A percentile compares a stretch with the other conserved stretches of the same genome.
These are phyloP conservation scores for Edaphochlamys debaryana DNA, from an alignment of 139 green algal species.

Conservation along the genomic window DNA sequence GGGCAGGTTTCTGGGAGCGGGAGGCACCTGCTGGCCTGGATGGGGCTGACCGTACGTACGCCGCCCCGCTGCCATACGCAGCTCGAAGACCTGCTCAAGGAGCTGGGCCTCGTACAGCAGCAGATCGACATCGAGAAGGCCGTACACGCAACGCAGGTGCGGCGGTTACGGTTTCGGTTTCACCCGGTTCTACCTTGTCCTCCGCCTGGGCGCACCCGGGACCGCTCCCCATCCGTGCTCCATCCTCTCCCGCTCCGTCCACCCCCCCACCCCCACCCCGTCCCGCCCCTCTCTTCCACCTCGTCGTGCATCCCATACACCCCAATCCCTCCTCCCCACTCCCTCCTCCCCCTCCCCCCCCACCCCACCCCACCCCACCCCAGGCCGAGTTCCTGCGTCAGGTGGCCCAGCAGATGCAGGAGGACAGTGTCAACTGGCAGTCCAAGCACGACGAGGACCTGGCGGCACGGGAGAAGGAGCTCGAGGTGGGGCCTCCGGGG, in stretches of 20 bases:
- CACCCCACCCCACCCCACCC: not conserved
- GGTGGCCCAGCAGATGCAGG: conserved; percentile 25
- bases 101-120: conserved; percentile 58
- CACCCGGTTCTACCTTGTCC: too few species aligned
- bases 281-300: too few species aligned
- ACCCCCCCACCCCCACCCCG: too few species aligned
- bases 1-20: too few species aligned
- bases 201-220: too few species aligned
- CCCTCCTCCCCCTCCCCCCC: not conserved
- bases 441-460: conserved; percentile 45
- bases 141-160: conserved; percentile 47
- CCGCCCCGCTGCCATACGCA: too few species aligned
- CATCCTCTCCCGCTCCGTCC: too few species aligned
- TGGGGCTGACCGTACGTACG: too few species aligned
- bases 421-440: conserved; percentile 51
- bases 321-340: not conserved
- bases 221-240: too few species aligned
- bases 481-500: conserved; percentile 32
- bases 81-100: conserved; percentile 59
- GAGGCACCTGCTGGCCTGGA: too few species aligned
- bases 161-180: too few species aligned
- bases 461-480: conserved; percentile 44
- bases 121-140: conserved; percentile 71
- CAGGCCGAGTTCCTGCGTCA: conserved; percentile 28
- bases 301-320: too few species aligned